phyloP scores from a whole-genome alignment of 2,329 filamentous ascomycete species.

The Trichoderma breve region DNA sequence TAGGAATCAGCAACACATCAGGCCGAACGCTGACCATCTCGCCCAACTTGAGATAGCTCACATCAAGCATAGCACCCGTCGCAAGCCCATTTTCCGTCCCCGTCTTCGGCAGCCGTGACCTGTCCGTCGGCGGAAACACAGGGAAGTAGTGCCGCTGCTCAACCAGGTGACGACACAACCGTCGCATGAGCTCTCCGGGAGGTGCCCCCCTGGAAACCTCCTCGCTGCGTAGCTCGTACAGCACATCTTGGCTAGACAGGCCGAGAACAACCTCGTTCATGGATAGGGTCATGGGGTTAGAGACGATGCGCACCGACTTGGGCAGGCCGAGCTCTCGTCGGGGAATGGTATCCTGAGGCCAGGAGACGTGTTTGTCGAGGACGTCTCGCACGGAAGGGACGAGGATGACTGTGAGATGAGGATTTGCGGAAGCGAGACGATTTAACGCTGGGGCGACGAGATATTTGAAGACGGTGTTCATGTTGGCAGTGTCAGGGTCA shows the following conservation, averaged over 20 bases:
- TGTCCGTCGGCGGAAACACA: slow-evolving; percentile 75
- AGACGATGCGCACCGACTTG: slow-evolving; percentile 72
- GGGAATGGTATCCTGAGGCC: slow-evolving; percentile 66
- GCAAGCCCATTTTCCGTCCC: slow-evolving; percentile 58
- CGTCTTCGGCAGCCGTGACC: slow-evolving; percentile 64
- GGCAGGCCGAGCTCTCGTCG: slow-evolving; percentile 74
- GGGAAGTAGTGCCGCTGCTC: slow-evolving; percentile 92
- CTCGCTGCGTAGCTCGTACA: slow-evolving; percentile 77
- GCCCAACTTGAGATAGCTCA: slow-evolving; percentile 80
- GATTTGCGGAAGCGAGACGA: slow-evolving; percentile 67
- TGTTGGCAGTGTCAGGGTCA: slow-evolving; percentile 74
- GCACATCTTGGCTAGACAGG: slow-evolving; percentile 77
- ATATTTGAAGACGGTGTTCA: slow-evolving; percentile 79
- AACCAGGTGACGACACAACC: slow-evolving; percentile 75
- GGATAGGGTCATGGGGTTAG: slow-evolving; percentile 85
- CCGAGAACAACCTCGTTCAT: slow-evolving; percentile 85
- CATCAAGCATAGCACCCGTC: slow-evolving; percentile 76
- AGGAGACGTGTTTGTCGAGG: slow-evolving; percentile 79
- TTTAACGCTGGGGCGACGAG: slow-evolving; percentile 73
- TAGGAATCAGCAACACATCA: slow-evolving; percentile 81
- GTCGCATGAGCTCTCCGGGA: slow-evolving; percentile 58
- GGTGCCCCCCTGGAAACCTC: slow-evolving; percentile 48
- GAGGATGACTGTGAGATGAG: slow-evolving; percentile 76
- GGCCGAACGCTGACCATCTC: slow-evolving; percentile 87
- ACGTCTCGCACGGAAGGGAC: slow-evolving; percentile 81